Base-by-base conservation (phyloP, 1,284 basidiomycete genomes). In the Cutaneotrichosporon daszewskae region DNA sequence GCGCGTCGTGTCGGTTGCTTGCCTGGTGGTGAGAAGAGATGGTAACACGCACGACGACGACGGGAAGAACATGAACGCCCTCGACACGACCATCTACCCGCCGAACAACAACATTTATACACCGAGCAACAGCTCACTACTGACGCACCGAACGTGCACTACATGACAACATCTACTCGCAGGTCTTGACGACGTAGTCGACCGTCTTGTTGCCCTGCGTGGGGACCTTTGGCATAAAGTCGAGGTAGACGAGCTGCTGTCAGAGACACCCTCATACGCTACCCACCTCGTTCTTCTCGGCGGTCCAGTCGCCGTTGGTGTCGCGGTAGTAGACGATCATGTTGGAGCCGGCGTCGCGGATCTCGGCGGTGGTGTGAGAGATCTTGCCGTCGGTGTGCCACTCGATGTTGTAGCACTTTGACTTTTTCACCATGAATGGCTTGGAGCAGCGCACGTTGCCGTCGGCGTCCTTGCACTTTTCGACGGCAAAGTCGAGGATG, bases 291-390 rank as follows among this genome's bases (percentile, higher is more conserved):
- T 57, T 57, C 58, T 66, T 66, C 39, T 70, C 62, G 14, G 68
- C 50, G 14, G 62, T 68, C 64, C 64, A 72, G 33, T 72, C 53
- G 16, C 68, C 68, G 52, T 72, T 57, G 14, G 60, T 64, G 51
- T 71, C 69, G 37, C 62, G 54, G 57, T 68, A 71, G 49, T 54
- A 68, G 32, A 66, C 62, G 34, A 67, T 60, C 58, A 68, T 65
- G 57, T 61, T 52, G 32, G 47, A 54, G 11, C 61, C 65, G 8
- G 64, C 69, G 45, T 71, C 64, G 37, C 66, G 53, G 32, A 72
- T 45, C 47, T 72, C 69, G 33, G 62, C 60, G 22, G 69, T 72
- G 7, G 69, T 72, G 57, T 72, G 69, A 3, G 55, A 53, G 28
- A 71, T 38, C n/a, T 56, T 43, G 26, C 69, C 69, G 19, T 68